A percentile compares a stretch with the other conserved stretches of the same genome.
Evolutionary conservation across 129 eudicot species (phyloP).

Genomic region (Saussurea involucrata): DNA sequence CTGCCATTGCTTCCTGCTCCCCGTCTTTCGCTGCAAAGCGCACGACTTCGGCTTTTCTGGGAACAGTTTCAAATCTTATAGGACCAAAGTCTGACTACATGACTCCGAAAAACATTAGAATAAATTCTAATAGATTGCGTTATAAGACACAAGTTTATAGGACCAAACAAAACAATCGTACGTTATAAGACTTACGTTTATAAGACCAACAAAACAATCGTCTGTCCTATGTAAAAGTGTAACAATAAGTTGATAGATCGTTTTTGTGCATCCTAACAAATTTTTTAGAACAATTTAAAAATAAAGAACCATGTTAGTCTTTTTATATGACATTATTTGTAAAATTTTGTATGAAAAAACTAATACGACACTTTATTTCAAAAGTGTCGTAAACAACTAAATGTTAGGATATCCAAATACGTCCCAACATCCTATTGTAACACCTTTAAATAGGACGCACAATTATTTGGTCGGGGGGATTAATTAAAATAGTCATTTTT

Average conservation of each 20-base stretch:
- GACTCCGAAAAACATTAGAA: conserved; percentile 2
- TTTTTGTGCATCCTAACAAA: background rate
- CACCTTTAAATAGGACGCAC: background rate
- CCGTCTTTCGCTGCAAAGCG: conserved; percentile 11
- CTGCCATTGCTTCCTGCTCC: conserved; percentile 16
- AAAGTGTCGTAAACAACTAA: background rate
- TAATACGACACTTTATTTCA: background rate
- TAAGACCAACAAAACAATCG: background rate
- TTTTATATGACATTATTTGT: background rate
- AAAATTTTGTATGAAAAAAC: background rate
- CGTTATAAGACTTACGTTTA: no score
- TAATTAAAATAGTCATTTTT: no score
- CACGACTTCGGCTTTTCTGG: conserved; percentile 27
- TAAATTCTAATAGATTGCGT: background rate
- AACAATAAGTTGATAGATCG: background rate
- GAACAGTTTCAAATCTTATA: background rate
- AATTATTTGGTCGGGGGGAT: background rate
- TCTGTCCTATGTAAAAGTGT: background rate
- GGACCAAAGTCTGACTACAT: conserved; percentile 13
- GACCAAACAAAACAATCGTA: background rate
- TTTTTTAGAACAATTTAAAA: background rate
- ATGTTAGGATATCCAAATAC: background rate
- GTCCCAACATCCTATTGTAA: background rate
- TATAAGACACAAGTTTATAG: no score
- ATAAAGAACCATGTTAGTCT: background rate